Conservation (phyloP, 2,329 filamentous ascomycete genomes). For the Cordyceps militaris region DNA sequence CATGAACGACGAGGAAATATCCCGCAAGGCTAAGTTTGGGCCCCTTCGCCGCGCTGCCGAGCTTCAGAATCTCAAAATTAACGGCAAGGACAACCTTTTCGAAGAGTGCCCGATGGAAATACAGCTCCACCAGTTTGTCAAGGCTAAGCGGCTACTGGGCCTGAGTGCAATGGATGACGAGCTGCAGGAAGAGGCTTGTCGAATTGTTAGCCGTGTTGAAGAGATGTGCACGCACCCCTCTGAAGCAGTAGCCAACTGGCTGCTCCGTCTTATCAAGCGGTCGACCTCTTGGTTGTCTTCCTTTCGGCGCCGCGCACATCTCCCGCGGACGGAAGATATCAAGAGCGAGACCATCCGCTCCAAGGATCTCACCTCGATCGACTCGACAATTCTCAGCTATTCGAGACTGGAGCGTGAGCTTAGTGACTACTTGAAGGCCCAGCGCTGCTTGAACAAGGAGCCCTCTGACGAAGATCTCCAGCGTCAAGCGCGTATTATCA, state of each 20-base stretch:
- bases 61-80: constrained; percentile 45
- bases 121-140: constrained; percentile 48
- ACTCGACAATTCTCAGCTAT: constrained; percentile 54
- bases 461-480: constrained; percentile 50
- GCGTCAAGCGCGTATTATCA: constrained; percentile 50
- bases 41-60: constrained; percentile 40
- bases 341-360: constrained; percentile 41
- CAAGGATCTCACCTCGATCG: constrained; percentile 47
- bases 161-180: constrained; percentile 53
- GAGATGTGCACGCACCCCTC: constrained; percentile 42
- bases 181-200: constrained; percentile 52
- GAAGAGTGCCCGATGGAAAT: constrained; percentile 49
- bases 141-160: constrained; percentile 44
- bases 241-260: constrained; percentile 47
- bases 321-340: constrained; percentile 52
- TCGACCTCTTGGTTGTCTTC: constrained; percentile 48
- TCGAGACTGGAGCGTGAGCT: constrained; percentile 50
- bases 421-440: constrained; percentile 42
- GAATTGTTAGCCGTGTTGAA: constrained; percentile 51
- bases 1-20: constrained; percentile 38
- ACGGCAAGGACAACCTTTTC: constrained; percentile 51
- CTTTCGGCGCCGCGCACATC: constrained; percentile 49
- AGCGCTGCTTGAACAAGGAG: constrained; percentile 38
- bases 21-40: constrained; percentile 39
- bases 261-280: constrained; percentile 43